Base-by-base conservation (phyloP, 176 grass and related monocot genomes). In the Alloteropsis semialata region DNA sequence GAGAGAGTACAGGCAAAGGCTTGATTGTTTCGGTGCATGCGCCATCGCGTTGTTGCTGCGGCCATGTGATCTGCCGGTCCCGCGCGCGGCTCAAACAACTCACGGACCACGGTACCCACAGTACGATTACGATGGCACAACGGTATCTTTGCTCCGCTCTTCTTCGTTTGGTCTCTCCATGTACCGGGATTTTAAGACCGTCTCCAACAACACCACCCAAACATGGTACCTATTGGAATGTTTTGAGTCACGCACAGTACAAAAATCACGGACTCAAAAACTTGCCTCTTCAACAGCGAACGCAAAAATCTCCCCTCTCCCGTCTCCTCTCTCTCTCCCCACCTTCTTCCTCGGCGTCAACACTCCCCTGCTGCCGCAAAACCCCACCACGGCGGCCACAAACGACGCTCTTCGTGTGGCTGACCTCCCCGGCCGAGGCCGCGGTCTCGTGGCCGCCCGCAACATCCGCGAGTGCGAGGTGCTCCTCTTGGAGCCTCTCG, bases 381-480 rank as follows among this genome's bases (percentile, higher is more conserved):
- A 42, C 25, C 75, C 17, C 54, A 16, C 30, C 65, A 25, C 78
- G 58, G n/a, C 21, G 2, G 45, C 22, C n/a, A 10, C 80, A 19
- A 49, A 74, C 51, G 75, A 84, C 25, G 8, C 43, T 0, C 86
- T 89, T 43, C 81, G 59, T 14, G 85, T 80, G 41, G 82, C 39
- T 5, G 80, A 87, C 5, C 82, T 86, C 17, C 80, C 80, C 0
- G 85, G 87, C 5, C 80, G 83, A 5, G 93, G 90, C 1, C 80
- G 86, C 17, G 83, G 80, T 6, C 67, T 96, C 37, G 34, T 91
- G 8, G 78, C 88, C 22, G 27, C 79, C 28, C 81, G 82, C 38
- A 18, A 58, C 53, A 77, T 98, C 75, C 84, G 82, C 32, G 86
- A 88, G 27, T 92, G 95, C 0, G 90, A 98, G 75, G 76, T 98